phyloP scores from a whole-genome alignment of 2,329 filamentous ascomycete genomes.

The Cladorrhinum sp. region DNA sequence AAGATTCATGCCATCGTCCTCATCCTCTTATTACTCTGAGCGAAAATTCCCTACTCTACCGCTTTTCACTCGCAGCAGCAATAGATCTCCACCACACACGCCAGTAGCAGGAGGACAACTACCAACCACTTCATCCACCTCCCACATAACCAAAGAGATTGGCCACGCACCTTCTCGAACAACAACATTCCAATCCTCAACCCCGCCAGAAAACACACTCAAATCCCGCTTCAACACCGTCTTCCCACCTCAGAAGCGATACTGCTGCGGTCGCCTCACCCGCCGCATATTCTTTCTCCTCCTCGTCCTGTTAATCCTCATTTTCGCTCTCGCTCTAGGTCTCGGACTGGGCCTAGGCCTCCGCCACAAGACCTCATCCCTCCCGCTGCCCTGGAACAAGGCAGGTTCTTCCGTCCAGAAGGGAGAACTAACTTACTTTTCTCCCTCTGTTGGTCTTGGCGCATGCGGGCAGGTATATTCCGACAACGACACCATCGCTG shows the following conservation, averaged over 20 bases:
- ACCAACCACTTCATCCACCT: neutral
- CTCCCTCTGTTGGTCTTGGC: constrained; percentile 53
- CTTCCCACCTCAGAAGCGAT: constrained; percentile 13
- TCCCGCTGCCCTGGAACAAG: constrained; percentile 11
- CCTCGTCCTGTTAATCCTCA: constrained; percentile 6
- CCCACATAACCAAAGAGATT: neutral
- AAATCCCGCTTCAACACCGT: constrained; percentile 8
- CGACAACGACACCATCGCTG: constrained; percentile 58
- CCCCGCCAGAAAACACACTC: neutral
- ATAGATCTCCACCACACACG: neutral
- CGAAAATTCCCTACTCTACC: neutral
- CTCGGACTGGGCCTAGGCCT: constrained; percentile 11
- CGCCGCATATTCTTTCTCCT: constrained; percentile 15
- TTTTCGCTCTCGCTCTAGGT: constrained; percentile 21
- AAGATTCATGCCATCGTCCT: neutral
- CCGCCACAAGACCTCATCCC: neutral
- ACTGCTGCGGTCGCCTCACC: constrained; percentile 8
- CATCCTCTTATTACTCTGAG: neutral
- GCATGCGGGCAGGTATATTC: constrained; percentile 62
- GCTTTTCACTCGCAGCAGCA: neutral
- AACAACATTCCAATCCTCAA: neutral
- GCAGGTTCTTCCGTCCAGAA: constrained; percentile 37
- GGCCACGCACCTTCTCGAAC: neutral
- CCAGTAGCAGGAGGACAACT: too few species aligned
- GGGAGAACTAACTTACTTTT: constrained; percentile 70